A percentile compares a stretch with the other conserved stretches of the same genome.
Evolutionary conservation across 805 yeast species (phyloP).

Genomic region (Kluyveromyces wickerhamii): DNA sequence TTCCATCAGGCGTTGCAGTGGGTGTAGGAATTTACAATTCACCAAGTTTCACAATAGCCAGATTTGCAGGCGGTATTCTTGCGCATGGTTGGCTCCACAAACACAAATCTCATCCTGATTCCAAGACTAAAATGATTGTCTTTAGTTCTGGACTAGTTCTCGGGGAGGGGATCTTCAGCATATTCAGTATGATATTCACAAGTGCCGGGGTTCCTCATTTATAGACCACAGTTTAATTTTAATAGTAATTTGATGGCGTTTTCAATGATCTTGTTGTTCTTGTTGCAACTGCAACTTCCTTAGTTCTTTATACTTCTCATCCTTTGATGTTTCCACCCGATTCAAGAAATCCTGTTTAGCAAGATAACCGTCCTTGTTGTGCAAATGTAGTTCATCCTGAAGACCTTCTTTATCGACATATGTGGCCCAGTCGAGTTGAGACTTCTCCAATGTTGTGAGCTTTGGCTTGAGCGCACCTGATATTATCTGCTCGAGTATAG

Average conservation of each 20-base stretch:
- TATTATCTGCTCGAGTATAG: slow-evolving; percentile 69
- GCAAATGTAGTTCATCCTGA: slow-evolving; percentile 68
- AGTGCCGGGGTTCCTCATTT: slow-evolving; percentile 59
- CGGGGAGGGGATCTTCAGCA: slow-evolving; percentile 90
- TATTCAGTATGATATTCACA: slow-evolving; percentile 70
- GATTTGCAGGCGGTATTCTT: slow-evolving; percentile 80
- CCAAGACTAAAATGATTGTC: slow-evolving; percentile 70
- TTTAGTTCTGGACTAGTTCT: slow-evolving; percentile 86
- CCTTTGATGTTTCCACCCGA: slow-evolving; percentile 50
- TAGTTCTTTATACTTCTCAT: slow-evolving; percentile 32
- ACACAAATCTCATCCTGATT: slow-evolving; percentile 33
- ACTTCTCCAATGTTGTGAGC: slow-evolving; percentile 85
- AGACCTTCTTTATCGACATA: slow-evolving; percentile 85
- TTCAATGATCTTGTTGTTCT: slow-evolving; percentile 12
- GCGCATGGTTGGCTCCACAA: slow-evolving; percentile 50
- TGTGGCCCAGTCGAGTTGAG: slow-evolving; percentile 89
- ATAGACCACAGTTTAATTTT: slow-evolving; percentile 11
- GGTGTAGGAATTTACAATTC: slow-evolving; percentile 94
- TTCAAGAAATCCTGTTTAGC: slow-evolving; percentile 85
- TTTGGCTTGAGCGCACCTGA: slow-evolving; percentile 63
- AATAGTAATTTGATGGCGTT: neutral
- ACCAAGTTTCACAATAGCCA: slow-evolving; percentile 87
- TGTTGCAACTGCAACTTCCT: slow-evolving; percentile 30
- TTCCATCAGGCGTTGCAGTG: slow-evolving; percentile 95
- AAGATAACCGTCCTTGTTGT: slow-evolving; percentile 84